Evolutionary conservation across 2,329 filamentous ascomycete species (phyloP).

Genomic region (Phymatotrichopsis omnivora): DNA sequence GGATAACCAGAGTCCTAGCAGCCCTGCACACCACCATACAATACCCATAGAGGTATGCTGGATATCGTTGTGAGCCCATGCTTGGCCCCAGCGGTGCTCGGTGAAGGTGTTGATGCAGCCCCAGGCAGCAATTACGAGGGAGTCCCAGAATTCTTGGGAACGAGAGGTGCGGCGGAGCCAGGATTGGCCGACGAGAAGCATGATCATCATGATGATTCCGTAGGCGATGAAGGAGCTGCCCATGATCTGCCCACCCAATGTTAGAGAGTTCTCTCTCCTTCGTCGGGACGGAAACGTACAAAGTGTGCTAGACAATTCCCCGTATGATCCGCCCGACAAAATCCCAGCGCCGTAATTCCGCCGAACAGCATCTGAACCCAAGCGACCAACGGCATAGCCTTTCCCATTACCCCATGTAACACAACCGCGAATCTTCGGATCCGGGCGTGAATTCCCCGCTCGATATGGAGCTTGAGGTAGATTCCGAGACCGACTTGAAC

Average conservation of each 20-base stretch:
- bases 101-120: slow-evolving; percentile 97
- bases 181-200: slow-evolving; percentile 76
- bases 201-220: slow-evolving; percentile 72
- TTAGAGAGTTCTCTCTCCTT: too few relatives aligned
- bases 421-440: slow-evolving; percentile 63
- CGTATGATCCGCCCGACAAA: slow-evolving; percentile 82
- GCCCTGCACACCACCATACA: slow-evolving; percentile 91
- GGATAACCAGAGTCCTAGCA: slow-evolving; percentile 88
- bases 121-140: slow-evolving; percentile 81
- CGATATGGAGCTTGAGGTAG: slow-evolving; percentile 82
- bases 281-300: too few relatives aligned
- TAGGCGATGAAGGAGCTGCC: slow-evolving; percentile 93
- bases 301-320: slow-evolving; percentile 94
- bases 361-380: slow-evolving; percentile 97
- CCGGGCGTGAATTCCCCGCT: slow-evolving; percentile 68
- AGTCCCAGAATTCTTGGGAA: slow-evolving; percentile 96
- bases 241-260: slow-evolving; percentile 56
- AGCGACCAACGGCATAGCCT: slow-evolving; percentile 70
- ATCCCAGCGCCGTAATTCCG: slow-evolving; percentile 82
- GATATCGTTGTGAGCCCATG: slow-evolving; percentile 87
- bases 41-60: slow-evolving; percentile 99
- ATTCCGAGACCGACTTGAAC: slow-evolving; percentile 69
- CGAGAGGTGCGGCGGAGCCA: slow-evolving; percentile 75
- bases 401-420: slow-evolving; percentile 72
- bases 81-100: slow-evolving; percentile 83